These are phyloP conservation scores for Lipomyces starkeyi DNA, from an alignment of 805 yeast species.

Conservation along the genomic window DNA sequence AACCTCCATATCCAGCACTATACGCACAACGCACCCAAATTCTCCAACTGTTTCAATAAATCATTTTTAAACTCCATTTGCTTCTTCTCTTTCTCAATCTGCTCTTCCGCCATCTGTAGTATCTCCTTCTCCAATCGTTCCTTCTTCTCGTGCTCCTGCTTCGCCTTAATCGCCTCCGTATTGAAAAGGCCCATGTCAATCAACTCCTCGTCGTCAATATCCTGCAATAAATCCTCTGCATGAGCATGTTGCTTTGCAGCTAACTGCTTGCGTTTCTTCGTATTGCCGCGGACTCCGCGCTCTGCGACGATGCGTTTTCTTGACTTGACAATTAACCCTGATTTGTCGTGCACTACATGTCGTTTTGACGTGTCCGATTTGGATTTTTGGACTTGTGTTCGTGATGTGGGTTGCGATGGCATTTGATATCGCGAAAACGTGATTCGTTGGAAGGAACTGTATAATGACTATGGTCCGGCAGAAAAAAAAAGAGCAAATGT, in stretches of 20 bases:
- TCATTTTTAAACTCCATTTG: slow-evolving; percentile 12
- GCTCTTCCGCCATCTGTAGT: slow-evolving; percentile 5
- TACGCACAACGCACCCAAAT: slow-evolving; percentile 21
- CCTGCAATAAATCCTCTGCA: slow-evolving; percentile 4
- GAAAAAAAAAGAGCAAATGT: no score
- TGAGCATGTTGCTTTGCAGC: not conserved
- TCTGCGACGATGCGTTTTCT: not conserved
- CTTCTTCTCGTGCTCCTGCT: not conserved
- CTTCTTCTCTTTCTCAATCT: slow-evolving; percentile 3
- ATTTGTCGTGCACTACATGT: not conserved
- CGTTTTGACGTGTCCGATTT: not conserved
- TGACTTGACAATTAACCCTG: not conserved
- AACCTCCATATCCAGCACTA: not conserved
- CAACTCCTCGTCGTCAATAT: slow-evolving; percentile 9
- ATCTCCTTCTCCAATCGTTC: not conserved
- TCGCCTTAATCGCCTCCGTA: not conserved
- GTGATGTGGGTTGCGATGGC: slow-evolving; percentile 15
- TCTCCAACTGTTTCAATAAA: slow-evolving; percentile 22
- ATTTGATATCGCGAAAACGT: not conserved
- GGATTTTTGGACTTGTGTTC: slow-evolving; percentile 10
- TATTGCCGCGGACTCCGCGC: not conserved
- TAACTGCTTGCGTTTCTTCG: not conserved
- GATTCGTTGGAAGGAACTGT: not conserved
- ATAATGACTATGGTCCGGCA: no score
- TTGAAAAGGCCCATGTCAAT: slow-evolving; percentile 4